Evolutionary conservation across 192 early-diverging fungal species (phyloP).

Genomic region (Cetraspora pellucida): DNA sequence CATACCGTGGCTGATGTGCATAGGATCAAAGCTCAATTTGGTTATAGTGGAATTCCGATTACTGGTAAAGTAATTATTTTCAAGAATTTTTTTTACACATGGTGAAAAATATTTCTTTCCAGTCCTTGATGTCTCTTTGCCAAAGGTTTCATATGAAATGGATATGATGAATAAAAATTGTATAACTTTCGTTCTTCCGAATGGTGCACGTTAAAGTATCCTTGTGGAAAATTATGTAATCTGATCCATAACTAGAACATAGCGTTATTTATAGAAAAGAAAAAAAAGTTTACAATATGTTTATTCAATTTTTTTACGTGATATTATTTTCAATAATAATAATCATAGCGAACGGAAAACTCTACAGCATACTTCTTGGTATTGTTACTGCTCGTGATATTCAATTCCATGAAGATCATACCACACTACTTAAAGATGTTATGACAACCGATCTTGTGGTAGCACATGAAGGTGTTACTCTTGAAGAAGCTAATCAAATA

Average conservation of each 20-base stretch:
- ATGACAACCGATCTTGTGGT: slow-evolving; percentile 92
- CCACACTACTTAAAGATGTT: slow-evolving; percentile 66
- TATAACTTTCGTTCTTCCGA: slow-evolving; percentile 53
- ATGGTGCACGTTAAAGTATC: slow-evolving; percentile 32
- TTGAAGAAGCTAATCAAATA: slow-evolving; percentile 87
- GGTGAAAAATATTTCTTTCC: background rate
- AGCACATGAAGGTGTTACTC: slow-evolving; percentile 85
- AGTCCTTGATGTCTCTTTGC: background rate
- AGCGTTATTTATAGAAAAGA: background rate
- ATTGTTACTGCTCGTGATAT: slow-evolving; percentile 97
- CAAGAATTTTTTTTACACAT: no score
- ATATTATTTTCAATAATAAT: background rate
- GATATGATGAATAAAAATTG: slow-evolving; percentile 20
- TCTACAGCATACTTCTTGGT: slow-evolving; percentile 88
- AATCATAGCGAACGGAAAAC: slow-evolving; percentile 72
- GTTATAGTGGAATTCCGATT: slow-evolving; percentile 97
- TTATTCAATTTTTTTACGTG: slow-evolving; percentile 6
- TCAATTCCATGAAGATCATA: slow-evolving; percentile 81
- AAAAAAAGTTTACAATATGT: background rate
- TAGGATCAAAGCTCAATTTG: slow-evolving; percentile 81
- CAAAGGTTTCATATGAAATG: background rate
- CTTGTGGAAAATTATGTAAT: slow-evolving; percentile 37
- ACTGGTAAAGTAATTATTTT: slow-evolving; percentile 64
- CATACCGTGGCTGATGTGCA: slow-evolving; percentile 86
- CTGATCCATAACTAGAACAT: background rate